Evolutionary conservation across 1,284 basidiomycete genomes (phyloP), one percentile per base, ranked within the genome.

Genomic region (Fomitiporia mediterranea): DNA sequence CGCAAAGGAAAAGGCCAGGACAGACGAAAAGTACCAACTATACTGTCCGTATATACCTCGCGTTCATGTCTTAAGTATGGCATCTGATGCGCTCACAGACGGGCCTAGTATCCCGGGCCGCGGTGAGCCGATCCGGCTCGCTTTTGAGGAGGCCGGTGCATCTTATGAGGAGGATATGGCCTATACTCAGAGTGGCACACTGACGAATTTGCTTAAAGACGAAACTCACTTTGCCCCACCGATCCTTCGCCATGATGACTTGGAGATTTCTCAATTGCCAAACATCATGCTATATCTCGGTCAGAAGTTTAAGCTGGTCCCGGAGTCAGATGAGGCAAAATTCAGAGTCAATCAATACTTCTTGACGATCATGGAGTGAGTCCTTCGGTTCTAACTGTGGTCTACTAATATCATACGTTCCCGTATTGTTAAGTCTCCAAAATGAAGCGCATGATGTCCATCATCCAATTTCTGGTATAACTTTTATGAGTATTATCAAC

Each of bases 101-200:
- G 71, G 70, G 70, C 65, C 65, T 13, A 67, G 65, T 9, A 69
- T 77, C 52, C 77, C 76, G 1, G 77, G 77, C 0, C 70, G 77
- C 35, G 77, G 73, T 40, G 77, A 79, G 57, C 74, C 70, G 60
- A 66, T 77, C 48, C 74, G 77, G 3, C 72, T 79, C 48, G 72
- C 71, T 23, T 71, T 79, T 62, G 75, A 77, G 61, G 68, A 70
- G 50, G 68, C 72, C 15, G 69, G 70, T 1, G 64, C 68, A 15
- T 61, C 66, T 8, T 78, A 74, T 64, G 65, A 62, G n/a, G n/a
- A n/a, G n/a, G 75, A 78, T 49, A 56, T 63, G 44, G 56, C 49
- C 21, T 46, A 38, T 39, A 46, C 50, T 11, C 19, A 37, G 65
- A 68, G 17, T 64, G 30, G 37, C 6, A 39, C 42, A 2, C 38